Base-by-base conservation (phyloP, 345 rosid species). In the Passiflora organensis region DNA sequence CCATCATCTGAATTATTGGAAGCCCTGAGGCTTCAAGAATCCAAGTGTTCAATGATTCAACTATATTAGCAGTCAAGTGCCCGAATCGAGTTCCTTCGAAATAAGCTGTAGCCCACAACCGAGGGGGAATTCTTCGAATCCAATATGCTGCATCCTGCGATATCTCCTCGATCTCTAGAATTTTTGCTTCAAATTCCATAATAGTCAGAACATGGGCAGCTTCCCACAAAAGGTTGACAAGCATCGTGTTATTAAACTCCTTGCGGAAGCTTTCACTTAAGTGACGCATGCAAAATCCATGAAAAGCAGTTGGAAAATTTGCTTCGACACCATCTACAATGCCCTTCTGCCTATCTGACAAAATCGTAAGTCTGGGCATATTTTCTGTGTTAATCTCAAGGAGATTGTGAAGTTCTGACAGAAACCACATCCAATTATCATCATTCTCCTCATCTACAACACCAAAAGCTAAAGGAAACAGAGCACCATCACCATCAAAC, bases 361-460 rank as follows among this genome's bases (percentile, higher is more conserved):
- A 76, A 60, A 93, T 93, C 17, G 95, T 89, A 60, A 93, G 91
- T 72, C 89, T 82, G 0, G 99, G 96, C 99, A 93, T 93, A 78
- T 89, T 93, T 82, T 93, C 97, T 0, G 96, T 77, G 52, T 93
- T 93, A 20, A 91, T 76, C 70, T 93, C 99, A 2, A 93, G 95
- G 62, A 89, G 83, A 42, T 76, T 89, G 66, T 84, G 99, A 61
- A 93, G 96, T 68, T 89, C 96, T 24, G 94, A 84, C 14, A 93
- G 79, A 74, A 93, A 93, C 99, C 99, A 93, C 96, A 89, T 89
- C 96, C 99, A 93, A 43, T 84, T 93, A 63, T 93, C 96, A 24
- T 93, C 95, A 45, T 81, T 93, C 76, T 93, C 99, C 67, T 93
- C 99, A 17, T 93, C 96, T 17, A 89, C 86, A 43, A 89, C 94